Base-by-base conservation (phyloP, 1,139 yeast species). In the Candida albicans region DNA sequence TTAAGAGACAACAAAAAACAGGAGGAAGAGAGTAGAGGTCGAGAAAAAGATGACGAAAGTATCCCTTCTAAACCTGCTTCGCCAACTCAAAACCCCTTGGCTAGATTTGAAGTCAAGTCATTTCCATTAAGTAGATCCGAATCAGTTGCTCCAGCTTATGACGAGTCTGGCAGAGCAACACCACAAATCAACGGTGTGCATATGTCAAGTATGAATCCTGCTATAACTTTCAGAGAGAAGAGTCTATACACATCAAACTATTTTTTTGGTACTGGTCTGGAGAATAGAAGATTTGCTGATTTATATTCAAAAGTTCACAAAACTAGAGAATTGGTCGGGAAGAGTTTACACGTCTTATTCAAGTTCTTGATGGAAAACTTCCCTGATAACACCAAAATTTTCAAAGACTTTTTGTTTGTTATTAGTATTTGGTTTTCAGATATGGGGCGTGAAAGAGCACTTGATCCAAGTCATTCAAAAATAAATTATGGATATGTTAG, bases 401-500 rank as follows among this genome's bases (percentile, higher is more conserved):
- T 84, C 60, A 82, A 82, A 53, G 81, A 82, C 36, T 72, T 85
- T 39, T 65, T 90, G 38, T 81, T 82, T 56, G 84, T 84, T 2
- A 62, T 86, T 43, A 82, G 86, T 53, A 81, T 86, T 9, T 93
- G 96, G 90, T 81, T 93, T 51, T 77, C 87, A 13, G 95, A 90
- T 59, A 86, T 87, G 25, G 96, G 96, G 1, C 75, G 81, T 50
- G 96, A 87, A 54, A 70, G 87, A 11, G 68, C 84, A 1, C 77
- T 84, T 41, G 84, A 77, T 42, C 67, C 78, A 10, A 80, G 83
- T 49, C 73, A 71, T 47, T 68, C 75, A 0, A 64, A 61, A 37
- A 59, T 72, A 32, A 66, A 63, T 51, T 67, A 65, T 57, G 65
- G 65, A 15, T 65, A 70, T 53, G 57, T 65, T 43, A 62, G 64